phyloP scores from a whole-genome alignment of 345 rosid genomes.

The Corymbia maculata region DNA sequence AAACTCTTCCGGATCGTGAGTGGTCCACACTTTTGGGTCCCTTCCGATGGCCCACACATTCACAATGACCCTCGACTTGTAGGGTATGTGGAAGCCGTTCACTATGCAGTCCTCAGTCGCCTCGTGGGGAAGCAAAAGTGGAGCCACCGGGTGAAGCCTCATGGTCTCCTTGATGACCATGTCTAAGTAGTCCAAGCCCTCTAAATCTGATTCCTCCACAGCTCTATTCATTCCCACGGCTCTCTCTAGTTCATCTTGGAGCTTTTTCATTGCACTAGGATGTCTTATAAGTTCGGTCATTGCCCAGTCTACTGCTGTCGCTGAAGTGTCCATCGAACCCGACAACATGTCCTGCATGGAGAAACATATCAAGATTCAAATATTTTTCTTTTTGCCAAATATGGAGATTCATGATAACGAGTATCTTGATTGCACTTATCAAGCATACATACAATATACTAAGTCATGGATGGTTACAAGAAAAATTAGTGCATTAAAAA shows the following conservation, averaged over 20 bases:
- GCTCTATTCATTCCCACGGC: slow-evolving; percentile 22
- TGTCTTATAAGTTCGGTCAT: slow-evolving; percentile 20
- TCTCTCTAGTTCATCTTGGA: slow-evolving; percentile 25
- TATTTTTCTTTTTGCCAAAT: no score
- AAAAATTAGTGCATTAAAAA: neutral
- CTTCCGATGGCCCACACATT: slow-evolving; percentile 36
- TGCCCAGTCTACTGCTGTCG: slow-evolving; percentile 22
- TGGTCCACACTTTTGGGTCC: slow-evolving; percentile 17
- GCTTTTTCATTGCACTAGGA: slow-evolving; percentile 15
- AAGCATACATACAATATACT: neutral
- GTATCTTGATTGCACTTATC: neutral
- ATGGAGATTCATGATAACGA: neutral
- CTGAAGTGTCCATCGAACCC: slow-evolving; percentile 18
- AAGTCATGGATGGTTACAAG: neutral
- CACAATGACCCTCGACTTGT: slow-evolving; percentile 14
- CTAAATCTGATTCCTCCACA: slow-evolving; percentile 38
- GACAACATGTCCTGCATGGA: slow-evolving; percentile 16
- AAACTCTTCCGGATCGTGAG: slow-evolving; percentile 19
- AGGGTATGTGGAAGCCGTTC: slow-evolving; percentile 19
- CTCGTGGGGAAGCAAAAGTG: slow-evolving; percentile 20
- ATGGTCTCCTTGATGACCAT: slow-evolving; percentile 38
- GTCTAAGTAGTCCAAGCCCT: slow-evolving; percentile 15
- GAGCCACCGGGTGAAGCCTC: slow-evolving; percentile 36
- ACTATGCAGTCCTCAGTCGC: slow-evolving; percentile 18
- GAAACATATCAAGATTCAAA: neutral